These are phyloP conservation scores for Coccomyxa subellipsoidea DNA, from an alignment of 163 green algal species.

Conservation along the genomic window DNA sequence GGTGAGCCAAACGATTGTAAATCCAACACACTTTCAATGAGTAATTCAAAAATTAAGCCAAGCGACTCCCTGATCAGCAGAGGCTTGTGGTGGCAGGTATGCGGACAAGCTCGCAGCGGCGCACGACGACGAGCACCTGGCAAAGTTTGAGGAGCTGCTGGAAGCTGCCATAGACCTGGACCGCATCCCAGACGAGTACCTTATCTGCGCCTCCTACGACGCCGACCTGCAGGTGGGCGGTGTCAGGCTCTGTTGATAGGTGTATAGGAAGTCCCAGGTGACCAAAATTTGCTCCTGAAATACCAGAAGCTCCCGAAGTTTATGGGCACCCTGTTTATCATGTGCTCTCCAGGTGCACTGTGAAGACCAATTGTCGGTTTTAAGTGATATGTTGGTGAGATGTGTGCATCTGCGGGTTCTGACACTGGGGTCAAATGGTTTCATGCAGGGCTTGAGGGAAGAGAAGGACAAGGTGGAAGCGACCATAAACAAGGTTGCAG, in stretches of 20 bases:
- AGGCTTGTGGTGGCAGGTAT: conserved; percentile 49
- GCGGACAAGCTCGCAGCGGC: conserved; percentile 50
- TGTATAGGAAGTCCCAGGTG: too few species aligned
- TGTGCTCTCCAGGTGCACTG: background rate
- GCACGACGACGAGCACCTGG: conserved; percentile 78
- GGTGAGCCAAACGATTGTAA: too few species aligned
- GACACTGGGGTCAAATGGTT: too few species aligned
- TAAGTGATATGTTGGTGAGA: too few species aligned
- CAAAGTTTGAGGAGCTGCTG: conserved; percentile 94
- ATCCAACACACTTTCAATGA: too few species aligned
- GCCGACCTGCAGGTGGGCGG: conserved; percentile 31
- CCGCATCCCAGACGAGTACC: conserved; percentile 89
- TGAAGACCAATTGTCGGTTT: background rate
- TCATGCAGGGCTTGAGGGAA: conserved; percentile 30
- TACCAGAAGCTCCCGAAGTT: too few species aligned
- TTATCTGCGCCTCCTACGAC: conserved; percentile 80
- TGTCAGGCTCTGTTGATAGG: too few species aligned
- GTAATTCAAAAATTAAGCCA: too few species aligned
- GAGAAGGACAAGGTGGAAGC: conserved; percentile 42
- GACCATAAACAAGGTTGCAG: conserved; percentile 34
- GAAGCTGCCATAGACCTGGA: conserved; percentile 93
- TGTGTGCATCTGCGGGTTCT: too few species aligned
- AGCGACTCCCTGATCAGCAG: too few species aligned
- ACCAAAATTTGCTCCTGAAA: too few species aligned
- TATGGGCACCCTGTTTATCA: too few species aligned